Evolutionary conservation across 306 rosid genomes (phyloP).

Genomic region (Cucumis hystrix): DNA sequence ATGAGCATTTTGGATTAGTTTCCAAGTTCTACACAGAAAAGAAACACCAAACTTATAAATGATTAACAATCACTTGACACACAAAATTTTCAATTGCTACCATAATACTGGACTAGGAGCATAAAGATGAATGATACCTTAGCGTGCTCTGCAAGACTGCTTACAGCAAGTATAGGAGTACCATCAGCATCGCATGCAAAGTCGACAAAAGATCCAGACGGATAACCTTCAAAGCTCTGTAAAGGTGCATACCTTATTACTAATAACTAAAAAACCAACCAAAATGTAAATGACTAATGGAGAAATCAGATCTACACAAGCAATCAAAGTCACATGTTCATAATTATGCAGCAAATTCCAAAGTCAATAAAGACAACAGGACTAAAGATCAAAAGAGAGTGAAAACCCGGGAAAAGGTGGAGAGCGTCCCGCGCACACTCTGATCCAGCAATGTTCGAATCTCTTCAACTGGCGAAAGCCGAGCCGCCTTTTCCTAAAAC

Average conservation of each 20-base stretch:
- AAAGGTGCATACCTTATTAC: background rate
- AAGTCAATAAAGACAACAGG: background rate
- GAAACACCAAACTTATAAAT: background rate
- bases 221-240: conserved; percentile 74
- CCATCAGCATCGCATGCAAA: conserved; percentile 80
- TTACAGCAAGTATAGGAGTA: conserved; percentile 73
- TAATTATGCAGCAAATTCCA: background rate
- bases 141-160: conserved; percentile 71
- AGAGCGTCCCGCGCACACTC: conserved; percentile 70
- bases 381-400: background rate
- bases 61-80: background rate
- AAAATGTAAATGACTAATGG: background rate
- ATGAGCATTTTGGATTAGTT: conserved; percentile 66
- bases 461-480: conserved; percentile 62
- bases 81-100: background rate
- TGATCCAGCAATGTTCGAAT: conserved; percentile 61
- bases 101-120: background rate
- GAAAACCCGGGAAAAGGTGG: conserved; percentile 67
- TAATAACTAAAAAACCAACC: background rate
- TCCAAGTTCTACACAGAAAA: conserved; percentile 47
- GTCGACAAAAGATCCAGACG: conserved; percentile 89
- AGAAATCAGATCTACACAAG: background rate
- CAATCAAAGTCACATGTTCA: background rate
- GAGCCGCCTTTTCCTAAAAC: conserved; percentile 71
- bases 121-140: conserved; percentile 29